Base-by-base conservation (phyloP, 2,329 filamentous ascomycete species). In the Arthrobotrys entomopaga region DNA sequence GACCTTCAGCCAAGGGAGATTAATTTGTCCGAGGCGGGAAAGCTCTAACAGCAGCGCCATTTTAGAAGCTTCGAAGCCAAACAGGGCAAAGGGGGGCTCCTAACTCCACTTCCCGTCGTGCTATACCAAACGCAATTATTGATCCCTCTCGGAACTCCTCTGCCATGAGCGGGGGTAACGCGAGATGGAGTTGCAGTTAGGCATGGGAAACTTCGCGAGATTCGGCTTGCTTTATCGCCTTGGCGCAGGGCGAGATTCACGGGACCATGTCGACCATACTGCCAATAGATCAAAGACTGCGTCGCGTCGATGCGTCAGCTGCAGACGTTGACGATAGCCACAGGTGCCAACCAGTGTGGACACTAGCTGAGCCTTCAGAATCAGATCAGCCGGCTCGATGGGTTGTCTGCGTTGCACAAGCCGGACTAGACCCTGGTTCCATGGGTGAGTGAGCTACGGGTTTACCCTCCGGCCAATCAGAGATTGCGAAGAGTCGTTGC, bases 391-490 rank as follows among this genome's bases (percentile, higher is more conserved):
- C n/a, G 29, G 6, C 10, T 10, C 29, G 10, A 34, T 34, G 29
- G 29, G 29, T 34, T 34, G 29, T 34, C 29, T 34, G 29, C 29
- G 29, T 34, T 34, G 29, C 29, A 34, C 29, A 10, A 34, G 29
- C 29, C 29, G 26, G 22, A 43, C 22, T 22, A n/a, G 34, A 52
- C 19, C n/a, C 11, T 50, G 19, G 46, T 50, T 46, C 24, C 22
- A 52, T n/a, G 6, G 52, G 11, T 46, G n/a, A n/a, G n/a, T 11
- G 42, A 19, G 46, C 16, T 26, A 46, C 53, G 60, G 67, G 7
- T 65, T 19, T 60, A 29, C 48, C 20, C 46, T 24, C 67, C 67
- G 48, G 19, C 67, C 67, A 73, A 61, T 73, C 40, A 61, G 10
- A 60, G 19, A 5, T 6, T 3, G 19, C 15, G 38, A 54, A 40